Base-by-base conservation (phyloP, 352 stramenopile species). In the Globisporangium mamillatum region DNA sequence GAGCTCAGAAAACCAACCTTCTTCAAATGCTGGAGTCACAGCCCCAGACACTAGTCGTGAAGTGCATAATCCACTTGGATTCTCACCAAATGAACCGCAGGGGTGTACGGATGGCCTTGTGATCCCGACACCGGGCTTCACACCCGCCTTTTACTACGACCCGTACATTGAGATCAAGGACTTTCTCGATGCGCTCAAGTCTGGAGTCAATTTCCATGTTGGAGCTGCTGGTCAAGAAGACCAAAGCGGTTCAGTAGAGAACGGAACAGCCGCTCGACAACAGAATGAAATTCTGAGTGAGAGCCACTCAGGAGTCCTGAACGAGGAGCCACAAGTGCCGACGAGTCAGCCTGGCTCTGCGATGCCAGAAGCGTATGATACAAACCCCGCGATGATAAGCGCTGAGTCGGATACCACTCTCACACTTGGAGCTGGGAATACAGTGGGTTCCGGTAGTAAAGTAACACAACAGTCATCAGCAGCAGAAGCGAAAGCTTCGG, bases 141-240 rank as follows among this genome's bases (percentile, higher is more conserved):
- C 67, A n/a, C 41, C 60, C 10, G 67, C 67, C 18, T 38, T 72
- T 34, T 56, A n/a, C 32, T 72, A 72, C 41, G 67, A 72, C 20
- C 66, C 66, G 22, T 63, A 50, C 50, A 36, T 66, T 2, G 50
- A 60, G 66, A 70, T 66, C 48, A 70, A 66, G 58, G 66, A 63
- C 18, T 70, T 63, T 18, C 57, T 66, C 50, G 58, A 66, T 3
- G 48, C 36, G 36, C 66, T 70, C 27, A 55, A 25, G 16, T 50
- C 60, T 3, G 66, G 52, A 9, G 1, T 4, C 56, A 46, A 29
- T 29, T 46, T 48, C 20, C 20, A 9, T 44, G 25, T 46, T 14
- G 2, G 12, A 9, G 44, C 10, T 10, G 41, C 18, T 34, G 12
- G 3, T 10, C 29, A n/a, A 1, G 1, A 7, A 10, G 58, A n/a